Conservation (phyloP, 306 rosid genomes). For the Acacia confusa region DNA sequence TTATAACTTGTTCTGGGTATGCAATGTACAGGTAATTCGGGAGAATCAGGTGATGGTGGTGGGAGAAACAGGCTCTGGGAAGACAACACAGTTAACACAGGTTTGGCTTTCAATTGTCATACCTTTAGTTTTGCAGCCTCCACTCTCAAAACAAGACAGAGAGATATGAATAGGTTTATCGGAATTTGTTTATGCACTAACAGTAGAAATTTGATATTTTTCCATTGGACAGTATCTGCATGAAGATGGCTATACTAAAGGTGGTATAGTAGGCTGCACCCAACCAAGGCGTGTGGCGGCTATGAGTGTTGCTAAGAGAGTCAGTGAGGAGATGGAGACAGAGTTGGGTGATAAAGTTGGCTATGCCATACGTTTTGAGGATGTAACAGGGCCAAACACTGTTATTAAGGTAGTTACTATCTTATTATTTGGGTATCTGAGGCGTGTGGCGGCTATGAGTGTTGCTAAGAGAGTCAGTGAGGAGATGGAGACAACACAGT, state of each 20-base stretch:
- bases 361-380: constrained; percentile 98
- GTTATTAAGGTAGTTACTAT: constrained; percentile 65
- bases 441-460: too few species aligned
- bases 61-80: constrained; percentile 99
- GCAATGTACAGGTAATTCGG: constrained; percentile 67
- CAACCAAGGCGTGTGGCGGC: constrained; percentile 99
- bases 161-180: not conserved
- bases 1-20: constrained; percentile 24
- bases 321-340: constrained; percentile 97
- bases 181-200: constrained; percentile 6
- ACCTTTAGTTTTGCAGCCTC: not conserved
- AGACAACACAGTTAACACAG: constrained; percentile 97
- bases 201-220: constrained; percentile 34
- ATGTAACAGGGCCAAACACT: constrained; percentile 90
- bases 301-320: constrained; percentile 99
- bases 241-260: constrained; percentile 85
- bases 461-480: too few species aligned
- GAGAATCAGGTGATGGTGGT: constrained; percentile 95
- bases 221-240: constrained; percentile 71
- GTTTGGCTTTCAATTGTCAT: constrained; percentile 32
- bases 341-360: constrained; percentile 92
- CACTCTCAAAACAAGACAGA: not conserved
- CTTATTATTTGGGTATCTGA: too few species aligned
- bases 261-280: constrained; percentile 90
- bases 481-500: constrained; percentile 95